Conservation (phyloP, 192 early-diverging fungal genomes). For the Lobosporangium transversale region DNA sequence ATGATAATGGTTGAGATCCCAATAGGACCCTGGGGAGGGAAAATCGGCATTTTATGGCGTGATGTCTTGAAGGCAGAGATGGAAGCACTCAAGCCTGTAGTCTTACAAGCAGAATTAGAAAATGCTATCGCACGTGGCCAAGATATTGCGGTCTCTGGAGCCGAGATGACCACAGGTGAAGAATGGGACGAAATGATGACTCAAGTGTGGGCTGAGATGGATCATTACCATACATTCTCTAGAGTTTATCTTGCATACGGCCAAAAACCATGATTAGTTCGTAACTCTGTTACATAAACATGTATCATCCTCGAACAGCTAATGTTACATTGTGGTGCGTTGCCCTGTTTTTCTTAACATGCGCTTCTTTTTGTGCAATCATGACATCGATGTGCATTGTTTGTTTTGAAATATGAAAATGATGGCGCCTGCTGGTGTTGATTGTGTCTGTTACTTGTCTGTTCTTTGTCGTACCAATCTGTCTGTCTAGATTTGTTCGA, state of each 20-base stretch:
- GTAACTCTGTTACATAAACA: no score
- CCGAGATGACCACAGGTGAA: slow-evolving; percentile 50
- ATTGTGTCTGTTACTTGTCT: no score
- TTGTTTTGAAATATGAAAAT: no score
- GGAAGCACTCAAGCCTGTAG: slow-evolving; percentile 43
- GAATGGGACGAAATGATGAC: slow-evolving; percentile 54
- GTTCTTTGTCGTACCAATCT: no score
- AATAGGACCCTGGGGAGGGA: slow-evolving; percentile 50
- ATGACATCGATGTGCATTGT: no score
- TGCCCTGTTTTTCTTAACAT: no score
- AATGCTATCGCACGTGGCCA: slow-evolving; percentile 28
- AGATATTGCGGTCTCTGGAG: slow-evolving; percentile 46
- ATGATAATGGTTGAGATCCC: slow-evolving; percentile 55
- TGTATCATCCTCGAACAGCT: no score
- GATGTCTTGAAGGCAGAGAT: slow-evolving; percentile 50
- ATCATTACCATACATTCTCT: slow-evolving; percentile 44
- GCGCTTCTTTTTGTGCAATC: not conserved
- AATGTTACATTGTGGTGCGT: no score
- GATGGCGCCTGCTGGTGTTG: no score
- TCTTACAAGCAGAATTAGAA: slow-evolving; percentile 38
- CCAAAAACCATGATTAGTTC: slow-evolving; percentile 7
- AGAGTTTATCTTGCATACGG: slow-evolving; percentile 45
- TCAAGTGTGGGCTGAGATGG: slow-evolving; percentile 48
- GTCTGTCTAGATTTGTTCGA: no score
- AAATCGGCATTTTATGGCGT: slow-evolving; percentile 42